A percentile compares a stretch with the other conserved stretches of the same genome.
These are phyloP conservation scores for Hyphodiscus hymeniophilus DNA, from an alignment of 495 filamentous ascomycete genomes.

Conservation along the genomic window DNA sequence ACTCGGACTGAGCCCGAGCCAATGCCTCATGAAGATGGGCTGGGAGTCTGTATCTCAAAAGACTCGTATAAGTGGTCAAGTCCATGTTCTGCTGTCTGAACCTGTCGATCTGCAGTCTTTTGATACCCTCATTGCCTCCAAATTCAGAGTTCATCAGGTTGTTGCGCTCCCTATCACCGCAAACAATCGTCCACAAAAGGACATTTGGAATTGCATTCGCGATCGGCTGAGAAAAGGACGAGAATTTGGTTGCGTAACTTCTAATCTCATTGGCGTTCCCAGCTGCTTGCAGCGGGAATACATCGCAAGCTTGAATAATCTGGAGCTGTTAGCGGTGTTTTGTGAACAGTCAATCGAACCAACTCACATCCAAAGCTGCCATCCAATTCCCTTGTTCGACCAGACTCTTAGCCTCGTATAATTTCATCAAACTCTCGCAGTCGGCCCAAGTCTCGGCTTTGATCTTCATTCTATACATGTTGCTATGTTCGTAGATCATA, in stretches of 20 bases:
- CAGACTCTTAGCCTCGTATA: slow-evolving; percentile 66
- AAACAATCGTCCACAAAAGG: slow-evolving; percentile 85
- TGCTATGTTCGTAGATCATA: slow-evolving; percentile 49
- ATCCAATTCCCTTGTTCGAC: slow-evolving; percentile 68
- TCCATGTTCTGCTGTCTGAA: slow-evolving; percentile 74
- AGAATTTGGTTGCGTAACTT: slow-evolving; percentile 64
- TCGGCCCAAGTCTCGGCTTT: slow-evolving; percentile 52
- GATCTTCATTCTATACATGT: slow-evolving; percentile 8
- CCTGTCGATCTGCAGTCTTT: slow-evolving; percentile 53
- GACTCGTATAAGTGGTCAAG: slow-evolving; percentile 87
- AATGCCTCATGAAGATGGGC: slow-evolving; percentile 69
- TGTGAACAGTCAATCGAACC: slow-evolving; percentile 5
- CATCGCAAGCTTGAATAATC: slow-evolving; percentile 62
- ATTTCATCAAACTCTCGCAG: slow-evolving; percentile 62
- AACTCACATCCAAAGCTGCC: slow-evolving; percentile 72
- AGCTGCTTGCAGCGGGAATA: slow-evolving; percentile 66
- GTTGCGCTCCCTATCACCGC: slow-evolving; percentile 68
- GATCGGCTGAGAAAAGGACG: slow-evolving; percentile 63
- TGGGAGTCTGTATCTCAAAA: slow-evolving; percentile 81
- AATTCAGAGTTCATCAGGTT: slow-evolving; percentile 55
- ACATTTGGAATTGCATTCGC: slow-evolving; percentile 81
- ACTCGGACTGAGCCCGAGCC: slow-evolving; percentile 66
- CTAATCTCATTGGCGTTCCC: slow-evolving; percentile 70
- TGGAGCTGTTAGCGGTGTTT: too few relatives aligned
- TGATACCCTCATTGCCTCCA: slow-evolving; percentile 63